Evolutionary conservation across 1,139 yeast genomes (phyloP), one percentile per base, ranked within the genome.

Genomic region (Debaryomycetaceae sp.): DNA sequence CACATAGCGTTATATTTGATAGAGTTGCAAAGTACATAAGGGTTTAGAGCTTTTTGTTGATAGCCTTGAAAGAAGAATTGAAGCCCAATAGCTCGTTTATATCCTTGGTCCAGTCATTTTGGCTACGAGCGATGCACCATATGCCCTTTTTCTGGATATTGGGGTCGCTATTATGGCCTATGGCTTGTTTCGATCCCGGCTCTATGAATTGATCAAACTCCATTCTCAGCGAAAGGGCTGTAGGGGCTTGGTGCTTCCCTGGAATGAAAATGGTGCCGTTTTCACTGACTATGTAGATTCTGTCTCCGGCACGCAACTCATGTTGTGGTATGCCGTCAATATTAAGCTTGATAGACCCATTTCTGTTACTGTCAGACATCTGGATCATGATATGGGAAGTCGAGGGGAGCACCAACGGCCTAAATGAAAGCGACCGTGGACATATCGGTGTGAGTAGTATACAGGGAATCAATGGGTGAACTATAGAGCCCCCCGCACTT

Each of bases 401-500:
- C 27, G 83, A 72, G 0, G 98, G 97, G 46, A 91, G 71, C 9
- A 91, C 76, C 40, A 90, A 68, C 1, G 97, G 98, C 55, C 98
- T 70, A 61, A 90, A 91, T 24, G 95, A 85, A 34, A 91, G 70
- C 20, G 96, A 87, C 47, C 97, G 70, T 4, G 98, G 90, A 58
- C 97, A 90, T 41, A 91, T 88, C 6, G 97, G 97, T 0, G 97
- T 87, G 35, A 90, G 66, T 44, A 90, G 66, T 6, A 89, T 84
- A 48, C 95, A 85, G 13, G 90, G 85, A 4, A 91, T 96, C 42
- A 83, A 69, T 0, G 98, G 97, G 52, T 91, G 95, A 1, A 88
- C 93, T 46, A 91, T 91, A 8, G 96, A 83, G 1, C 98, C 97
- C 6, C 98, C 97, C 1, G 96, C 81, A 24, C 90, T 81, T 42